Percentiles rank a stretch among this genome's conserved stretches.
These are phyloP conservation scores for Teunomyces atbi DNA, from an alignment of 805 yeast species.

Conservation along the genomic window DNA sequence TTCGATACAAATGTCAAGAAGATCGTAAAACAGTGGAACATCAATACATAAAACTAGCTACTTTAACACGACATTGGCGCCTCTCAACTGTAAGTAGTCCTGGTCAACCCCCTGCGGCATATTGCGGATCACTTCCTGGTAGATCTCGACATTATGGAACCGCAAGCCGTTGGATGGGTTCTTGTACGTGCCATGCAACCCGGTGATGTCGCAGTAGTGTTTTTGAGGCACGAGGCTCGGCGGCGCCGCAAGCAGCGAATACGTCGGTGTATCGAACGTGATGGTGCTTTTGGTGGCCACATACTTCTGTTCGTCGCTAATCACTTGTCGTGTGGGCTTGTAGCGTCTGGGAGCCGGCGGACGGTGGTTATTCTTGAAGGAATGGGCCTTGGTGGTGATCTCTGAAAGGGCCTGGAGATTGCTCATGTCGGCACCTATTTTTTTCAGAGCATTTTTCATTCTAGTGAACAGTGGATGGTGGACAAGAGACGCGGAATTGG, in stretches of 20 bases:
- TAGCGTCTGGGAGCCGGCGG: constrained; percentile 56
- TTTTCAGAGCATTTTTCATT: background rate
- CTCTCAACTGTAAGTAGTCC: constrained; percentile 81
- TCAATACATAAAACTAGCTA: constrained; percentile 10
- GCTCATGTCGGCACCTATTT: background rate
- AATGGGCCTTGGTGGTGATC: constrained; percentile 40
- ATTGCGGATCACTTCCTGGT: constrained; percentile 63
- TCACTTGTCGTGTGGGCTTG: constrained; percentile 70
- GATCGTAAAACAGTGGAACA: constrained; percentile 28
- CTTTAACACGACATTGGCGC: constrained; percentile 82
- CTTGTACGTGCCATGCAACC: constrained; percentile 74
- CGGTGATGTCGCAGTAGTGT: constrained; percentile 92
- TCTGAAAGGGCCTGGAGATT: constrained; percentile 35
- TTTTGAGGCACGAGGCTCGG: constrained; percentile 81
- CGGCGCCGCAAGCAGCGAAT: constrained; percentile 73
- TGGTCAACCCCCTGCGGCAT: constrained; percentile 93
- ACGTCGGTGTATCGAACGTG: constrained; percentile 58
- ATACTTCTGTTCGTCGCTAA: constrained; percentile 77
- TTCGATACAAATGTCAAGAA: constrained; percentile 30
- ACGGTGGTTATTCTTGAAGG: constrained; percentile 57
- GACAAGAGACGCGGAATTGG: background rate
- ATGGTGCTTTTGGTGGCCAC: constrained; percentile 40
- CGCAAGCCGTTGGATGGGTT: constrained; percentile 73
- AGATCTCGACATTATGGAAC: constrained; percentile 81
- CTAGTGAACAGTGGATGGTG: background rate